Conservation (phyloP, 331 rosid genomes). For the Phaseolus coccineus region DNA sequence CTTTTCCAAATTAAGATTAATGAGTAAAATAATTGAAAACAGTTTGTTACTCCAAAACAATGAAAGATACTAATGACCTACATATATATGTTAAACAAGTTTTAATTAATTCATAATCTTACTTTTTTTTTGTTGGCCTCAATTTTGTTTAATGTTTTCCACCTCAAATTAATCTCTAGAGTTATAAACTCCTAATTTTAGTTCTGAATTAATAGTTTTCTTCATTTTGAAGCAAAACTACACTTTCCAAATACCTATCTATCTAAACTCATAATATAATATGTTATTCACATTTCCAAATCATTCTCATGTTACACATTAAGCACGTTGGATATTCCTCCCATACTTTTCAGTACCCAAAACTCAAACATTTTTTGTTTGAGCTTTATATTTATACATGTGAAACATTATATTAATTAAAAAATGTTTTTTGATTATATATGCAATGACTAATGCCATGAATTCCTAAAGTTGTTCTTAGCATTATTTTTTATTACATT, state of each 20-base stretch:
- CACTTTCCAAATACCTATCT: neutral
- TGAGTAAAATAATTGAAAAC: neutral
- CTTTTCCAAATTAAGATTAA: neutral
- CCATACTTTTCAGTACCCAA: neutral
- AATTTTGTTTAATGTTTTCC: no score
- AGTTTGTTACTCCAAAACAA: neutral
- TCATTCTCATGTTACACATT: neutral
- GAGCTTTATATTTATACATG: neutral
- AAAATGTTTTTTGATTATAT: neutral
- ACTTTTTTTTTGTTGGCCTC: no score
- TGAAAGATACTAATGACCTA: neutral
- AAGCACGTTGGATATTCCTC: slow-evolving; percentile 3
- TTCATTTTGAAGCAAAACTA: slow-evolving; percentile 25
- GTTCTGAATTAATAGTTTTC: slow-evolving; percentile 1
- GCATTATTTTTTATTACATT: no score
- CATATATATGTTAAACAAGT: no score
- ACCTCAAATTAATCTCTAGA: no score
- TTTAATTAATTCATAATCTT: no score
- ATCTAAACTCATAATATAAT: no score
- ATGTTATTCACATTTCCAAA: neutral
- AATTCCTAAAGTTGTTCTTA: no score
- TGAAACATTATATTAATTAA: neutral
- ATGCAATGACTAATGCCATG: no score
- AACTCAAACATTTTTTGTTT: neutral
- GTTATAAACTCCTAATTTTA: no score